Evolutionary conservation across 1,139 yeast genomes (phyloP).

Genomic region (Nakaseomyces bracarensis): DNA sequence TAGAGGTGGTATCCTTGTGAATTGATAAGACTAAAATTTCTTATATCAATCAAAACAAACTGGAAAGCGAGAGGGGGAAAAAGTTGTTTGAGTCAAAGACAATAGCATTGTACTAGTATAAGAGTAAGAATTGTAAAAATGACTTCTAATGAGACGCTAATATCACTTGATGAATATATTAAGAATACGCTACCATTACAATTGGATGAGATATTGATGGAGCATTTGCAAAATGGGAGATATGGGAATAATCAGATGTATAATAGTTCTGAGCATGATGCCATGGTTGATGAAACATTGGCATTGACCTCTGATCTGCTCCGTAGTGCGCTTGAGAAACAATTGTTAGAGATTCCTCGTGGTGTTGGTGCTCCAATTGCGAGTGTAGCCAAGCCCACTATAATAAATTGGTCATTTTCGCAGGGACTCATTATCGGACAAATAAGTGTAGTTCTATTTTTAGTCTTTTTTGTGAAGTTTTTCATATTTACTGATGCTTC

Average conservation of each 20-base stretch:
- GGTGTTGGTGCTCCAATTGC: not conserved
- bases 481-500: conserved; percentile 72
- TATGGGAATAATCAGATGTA: not conserved
- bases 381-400: not conserved
- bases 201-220: conserved; percentile 29
- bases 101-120: no score
- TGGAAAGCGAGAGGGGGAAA: no score
- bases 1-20: no score
- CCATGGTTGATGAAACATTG: conserved; percentile 1
- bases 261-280: conserved; percentile 1
- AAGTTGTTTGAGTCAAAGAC: no score
- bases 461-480: conserved; percentile 70
- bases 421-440: conserved; percentile 81
- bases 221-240: conserved; percentile 2
- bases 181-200: conserved; percentile 31
- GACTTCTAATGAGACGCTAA: conserved; percentile 18
- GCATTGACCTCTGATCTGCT: conserved; percentile 5
- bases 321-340: conserved; percentile 4
- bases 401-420: conserved; percentile 50
- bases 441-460: conserved; percentile 66
- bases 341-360: conserved; percentile 2
- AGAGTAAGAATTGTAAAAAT: no score
- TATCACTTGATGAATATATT: conserved; percentile 33
- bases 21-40: no score
- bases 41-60: no score